Evolutionary conservation across 495 filamentous ascomycete species (phyloP).

Genomic region (Penicillium psychrofluorescens): DNA sequence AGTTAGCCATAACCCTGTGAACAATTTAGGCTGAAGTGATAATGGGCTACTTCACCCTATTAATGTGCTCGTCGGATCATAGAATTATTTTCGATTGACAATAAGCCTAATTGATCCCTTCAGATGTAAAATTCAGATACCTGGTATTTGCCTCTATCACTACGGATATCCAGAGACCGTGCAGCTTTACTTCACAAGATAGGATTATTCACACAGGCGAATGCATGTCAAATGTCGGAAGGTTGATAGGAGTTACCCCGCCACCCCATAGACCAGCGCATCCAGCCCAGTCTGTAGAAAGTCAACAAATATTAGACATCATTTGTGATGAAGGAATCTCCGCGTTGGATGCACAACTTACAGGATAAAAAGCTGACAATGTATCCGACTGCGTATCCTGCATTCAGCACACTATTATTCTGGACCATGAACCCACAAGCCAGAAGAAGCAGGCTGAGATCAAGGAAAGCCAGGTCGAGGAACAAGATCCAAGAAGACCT

Average conservation of each 20-base stretch:
- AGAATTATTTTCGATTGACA: no score
- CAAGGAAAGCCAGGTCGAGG: not conserved
- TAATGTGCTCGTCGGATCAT: no score
- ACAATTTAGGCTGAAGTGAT: no score
- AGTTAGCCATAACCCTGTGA: no score
- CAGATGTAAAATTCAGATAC: no score
- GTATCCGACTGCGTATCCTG: not conserved
- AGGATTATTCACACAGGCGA: not conserved
- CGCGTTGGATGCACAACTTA: not conserved
- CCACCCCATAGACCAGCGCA: slow-evolving; percentile 6
- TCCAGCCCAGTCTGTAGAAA: slow-evolving; percentile 3
- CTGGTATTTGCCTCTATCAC: no score
- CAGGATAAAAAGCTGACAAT: not conserved
- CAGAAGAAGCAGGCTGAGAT: not conserved
- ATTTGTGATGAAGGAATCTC: not conserved
- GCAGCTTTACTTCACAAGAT: no score
- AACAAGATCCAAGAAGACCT: slow-evolving; percentile 2
- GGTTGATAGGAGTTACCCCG: slow-evolving; percentile 1
- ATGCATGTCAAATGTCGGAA: slow-evolving; percentile 4
- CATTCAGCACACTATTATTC: not conserved
- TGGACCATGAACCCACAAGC: slow-evolving; percentile 2
- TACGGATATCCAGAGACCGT: no score
- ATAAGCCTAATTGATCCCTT: no score
- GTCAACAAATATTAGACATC: not conserved
- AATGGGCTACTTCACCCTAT: no score